These are phyloP conservation scores for Boletellus ananiceps DNA, from an alignment of 768 basidiomycete genomes.

Conservation along the genomic window DNA sequence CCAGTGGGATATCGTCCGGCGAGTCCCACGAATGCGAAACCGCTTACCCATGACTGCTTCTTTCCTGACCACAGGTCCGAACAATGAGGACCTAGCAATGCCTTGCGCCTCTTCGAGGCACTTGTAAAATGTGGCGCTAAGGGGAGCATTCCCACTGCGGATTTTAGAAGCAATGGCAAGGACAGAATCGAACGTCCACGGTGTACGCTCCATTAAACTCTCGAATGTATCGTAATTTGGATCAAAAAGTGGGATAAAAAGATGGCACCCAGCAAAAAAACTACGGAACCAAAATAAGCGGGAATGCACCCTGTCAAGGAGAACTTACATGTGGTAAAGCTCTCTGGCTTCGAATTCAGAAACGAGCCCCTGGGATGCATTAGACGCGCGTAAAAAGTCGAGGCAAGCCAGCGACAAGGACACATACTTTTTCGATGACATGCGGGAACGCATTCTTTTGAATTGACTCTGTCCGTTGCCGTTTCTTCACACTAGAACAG, in stretches of 20 bases:
- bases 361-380: slow-evolving; percentile 64
- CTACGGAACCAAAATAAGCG: slow-evolving; percentile 36
- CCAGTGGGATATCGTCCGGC: neutral
- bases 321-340: slow-evolving; percentile 80
- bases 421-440: slow-evolving; percentile 74
- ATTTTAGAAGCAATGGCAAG: slow-evolving; percentile 91
- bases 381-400: neutral
- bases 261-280: slow-evolving; percentile 94
- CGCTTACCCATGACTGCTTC: slow-evolving; percentile 85
- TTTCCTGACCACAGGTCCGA: slow-evolving; percentile 90
- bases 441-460: slow-evolving; percentile 85
- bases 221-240: slow-evolving; percentile 92
- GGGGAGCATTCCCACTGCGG: slow-evolving; percentile 82
- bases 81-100: slow-evolving; percentile 88
- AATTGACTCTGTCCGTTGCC: slow-evolving; percentile 78
- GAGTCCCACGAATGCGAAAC: slow-evolving; percentile 7
- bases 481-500: slow-evolving; percentile 57
- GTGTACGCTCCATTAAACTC: slow-evolving; percentile 84
- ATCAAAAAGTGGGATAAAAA: slow-evolving; percentile 95
- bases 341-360: slow-evolving; percentile 82
- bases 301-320: slow-evolving; percentile 10
- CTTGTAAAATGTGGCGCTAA: slow-evolving; percentile 82
- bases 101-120: slow-evolving; percentile 94
- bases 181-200: slow-evolving; percentile 94
- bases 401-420: neutral